phyloP scores from a whole-genome alignment of 805 yeast species.

The Myxozyma udenii region DNA sequence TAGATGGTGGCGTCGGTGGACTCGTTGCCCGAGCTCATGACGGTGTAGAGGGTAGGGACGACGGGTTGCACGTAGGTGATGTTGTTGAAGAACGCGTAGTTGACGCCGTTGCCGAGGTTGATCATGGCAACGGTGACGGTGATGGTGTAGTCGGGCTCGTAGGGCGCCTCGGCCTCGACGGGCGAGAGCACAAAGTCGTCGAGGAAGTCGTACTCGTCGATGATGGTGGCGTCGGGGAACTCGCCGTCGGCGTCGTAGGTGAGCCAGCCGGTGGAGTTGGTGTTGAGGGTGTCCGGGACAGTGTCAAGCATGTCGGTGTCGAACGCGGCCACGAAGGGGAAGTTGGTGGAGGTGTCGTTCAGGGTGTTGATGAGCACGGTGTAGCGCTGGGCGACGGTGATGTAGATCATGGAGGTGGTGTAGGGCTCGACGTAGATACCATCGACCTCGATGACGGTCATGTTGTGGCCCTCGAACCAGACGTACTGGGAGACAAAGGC shows the following conservation, averaged over 20 bases:
- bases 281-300: slow-evolving; percentile 58
- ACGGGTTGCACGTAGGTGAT: slow-evolving; percentile 73
- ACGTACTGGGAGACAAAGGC: slow-evolving; percentile 89
- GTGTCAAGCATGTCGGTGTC: slow-evolving; percentile 82
- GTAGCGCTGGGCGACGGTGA: slow-evolving; percentile 91
- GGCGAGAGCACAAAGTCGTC: slow-evolving; percentile 84
- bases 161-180: slow-evolving; percentile 49
- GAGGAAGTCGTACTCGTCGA: slow-evolving; percentile 47
- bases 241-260: slow-evolving; percentile 52
- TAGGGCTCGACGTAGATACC: slow-evolving; percentile 81
- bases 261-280: slow-evolving; percentile 75
- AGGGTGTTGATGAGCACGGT: slow-evolving; percentile 75
- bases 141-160: slow-evolving; percentile 67
- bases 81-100: slow-evolving; percentile 95
- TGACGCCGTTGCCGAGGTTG: slow-evolving; percentile 79
- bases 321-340: slow-evolving; percentile 74
- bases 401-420: slow-evolving; percentile 65
- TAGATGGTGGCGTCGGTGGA: slow-evolving; percentile 61
- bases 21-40: slow-evolving; percentile 48
- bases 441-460: slow-evolving; percentile 87
- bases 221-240: slow-evolving; percentile 42
- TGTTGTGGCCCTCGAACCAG: slow-evolving; percentile 81
- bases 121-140: slow-evolving; percentile 78
- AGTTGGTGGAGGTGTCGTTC: slow-evolving; percentile 58
- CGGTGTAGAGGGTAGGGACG: slow-evolving; percentile 82